phyloP scores from a whole-genome alignment of 2,329 filamentous ascomycete genomes.

The Aspergillus ibericus region DNA sequence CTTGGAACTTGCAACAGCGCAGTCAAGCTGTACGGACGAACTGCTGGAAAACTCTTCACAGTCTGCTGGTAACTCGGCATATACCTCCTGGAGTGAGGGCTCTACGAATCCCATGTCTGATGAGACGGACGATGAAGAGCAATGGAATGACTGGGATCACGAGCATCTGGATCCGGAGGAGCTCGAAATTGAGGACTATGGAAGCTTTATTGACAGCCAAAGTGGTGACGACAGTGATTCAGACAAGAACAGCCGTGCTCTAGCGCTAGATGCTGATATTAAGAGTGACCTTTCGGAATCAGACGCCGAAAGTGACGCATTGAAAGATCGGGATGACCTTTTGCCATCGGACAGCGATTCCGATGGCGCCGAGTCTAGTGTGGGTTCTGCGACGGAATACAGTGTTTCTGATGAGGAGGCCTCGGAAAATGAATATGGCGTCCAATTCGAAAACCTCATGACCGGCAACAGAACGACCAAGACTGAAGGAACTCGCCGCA shows the following conservation, averaged over 20 bases:
- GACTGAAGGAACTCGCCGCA: neutral
- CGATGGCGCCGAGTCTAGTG: neutral
- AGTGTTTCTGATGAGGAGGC: neutral
- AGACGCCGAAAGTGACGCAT: neutral
- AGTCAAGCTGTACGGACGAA: neutral
- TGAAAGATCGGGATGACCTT: neutral
- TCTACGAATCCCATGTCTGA: neutral
- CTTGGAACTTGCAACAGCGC: neutral
- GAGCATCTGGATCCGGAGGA: neutral
- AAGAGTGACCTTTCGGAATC: neutral
- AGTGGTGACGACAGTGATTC: neutral
- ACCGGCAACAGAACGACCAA: neutral
- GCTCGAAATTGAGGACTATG: neutral
- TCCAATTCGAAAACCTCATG: neutral
- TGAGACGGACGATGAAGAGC: conserved; percentile 1
- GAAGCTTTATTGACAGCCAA: neutral
- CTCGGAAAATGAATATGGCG: neutral
- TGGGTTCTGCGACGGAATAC: neutral
- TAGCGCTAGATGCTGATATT: neutral
- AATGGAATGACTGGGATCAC: conserved; percentile 2
- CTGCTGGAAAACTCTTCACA: neutral
- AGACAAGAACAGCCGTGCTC: neutral
- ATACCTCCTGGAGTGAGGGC: conserved; percentile 4
- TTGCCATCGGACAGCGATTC: neutral
- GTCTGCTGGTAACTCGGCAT: neutral